Base-by-base conservation (phyloP, 2,329 filamentous ascomycete genomes). In the Nothophoma quercina region DNA sequence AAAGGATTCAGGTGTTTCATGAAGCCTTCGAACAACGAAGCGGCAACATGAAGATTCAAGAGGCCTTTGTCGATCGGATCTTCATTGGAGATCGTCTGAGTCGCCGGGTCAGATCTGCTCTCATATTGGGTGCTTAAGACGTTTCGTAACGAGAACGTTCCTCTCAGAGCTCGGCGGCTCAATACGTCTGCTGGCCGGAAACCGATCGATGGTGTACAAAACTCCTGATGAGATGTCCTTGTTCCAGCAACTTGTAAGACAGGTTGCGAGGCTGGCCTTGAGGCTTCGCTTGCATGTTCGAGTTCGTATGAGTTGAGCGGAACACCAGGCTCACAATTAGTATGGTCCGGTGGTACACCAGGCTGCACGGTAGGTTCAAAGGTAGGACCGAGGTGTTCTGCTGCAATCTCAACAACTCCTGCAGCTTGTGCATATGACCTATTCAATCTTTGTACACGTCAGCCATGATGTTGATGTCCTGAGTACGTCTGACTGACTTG, bases 1-100 rank as follows among this genome's bases (percentile, higher is more conserved):
- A 45, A 45, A 7, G 48, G 40, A 12, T 51, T 51, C 2, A 51
- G 12, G 25, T 45, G 32, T 21, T 44, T 43, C 33, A 51, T 51
- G 21, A 51, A 51, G 9, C 48, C 40, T 12, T 51, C 48, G 12
- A 51, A 51, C 16, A 51, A 7, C 5, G 48, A 40, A 7, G 26
- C 28, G 12, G 48, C 32, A 29, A 44, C 40, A 9, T 42, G 38
- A 16, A 38, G 8, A 18, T 51, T 45, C 3, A 45, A 12, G 6
- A 51, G 22, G 9, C 40, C 48, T 16, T 22, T 44, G 3, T 25
- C 25, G n/a, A 51, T 32, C 15, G 33, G 43, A 9, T 46, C 43
- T 4, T 32, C 18, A 2, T 15, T 5, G 2, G 34, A 23, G 12
- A 8, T 23, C 0, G 3, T 9, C 8, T 30, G 26, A 6, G 18